Conservation (phyloP, 1,139 yeast species). For the Meyerozyma guilliermondii region DNA sequence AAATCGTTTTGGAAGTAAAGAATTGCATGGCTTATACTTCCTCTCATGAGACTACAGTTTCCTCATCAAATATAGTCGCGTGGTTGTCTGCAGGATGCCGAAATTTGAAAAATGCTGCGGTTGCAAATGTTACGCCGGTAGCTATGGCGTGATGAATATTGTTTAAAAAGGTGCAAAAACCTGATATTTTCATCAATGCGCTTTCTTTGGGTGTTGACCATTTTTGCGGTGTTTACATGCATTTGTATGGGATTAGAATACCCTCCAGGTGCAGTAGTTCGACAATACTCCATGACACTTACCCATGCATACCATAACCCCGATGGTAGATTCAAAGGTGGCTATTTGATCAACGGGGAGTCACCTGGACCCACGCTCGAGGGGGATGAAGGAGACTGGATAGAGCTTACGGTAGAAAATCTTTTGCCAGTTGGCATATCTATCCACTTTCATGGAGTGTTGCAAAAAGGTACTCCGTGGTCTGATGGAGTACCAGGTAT, state of each 20-base stretch:
- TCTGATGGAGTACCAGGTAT: conserved; percentile 42
- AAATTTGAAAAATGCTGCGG: neutral
- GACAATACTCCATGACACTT: conserved; percentile 9
- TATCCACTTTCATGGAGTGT: conserved; percentile 46
- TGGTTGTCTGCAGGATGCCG: neutral
- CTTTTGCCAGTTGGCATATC: conserved; percentile 27
- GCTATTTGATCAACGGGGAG: conserved; percentile 26
- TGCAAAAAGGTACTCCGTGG: conserved; percentile 33
- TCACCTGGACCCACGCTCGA: conserved; percentile 32
- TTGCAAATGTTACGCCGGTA: conserved; percentile 1
- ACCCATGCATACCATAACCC: conserved; percentile 12
- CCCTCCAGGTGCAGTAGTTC: conserved; percentile 4
- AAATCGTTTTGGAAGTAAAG: conserved; percentile 46
- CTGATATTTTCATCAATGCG: neutral
- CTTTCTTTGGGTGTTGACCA: neutral
- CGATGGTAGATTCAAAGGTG: conserved; percentile 16
- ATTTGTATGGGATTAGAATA: conserved; percentile 2
- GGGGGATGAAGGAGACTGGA: conserved; percentile 34
- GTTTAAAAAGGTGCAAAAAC: neutral
- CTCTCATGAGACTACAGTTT: neutral
- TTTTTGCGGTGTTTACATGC: neutral
- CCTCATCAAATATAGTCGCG: neutral
- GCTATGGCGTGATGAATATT: neutral
- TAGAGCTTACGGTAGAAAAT: conserved; percentile 22
- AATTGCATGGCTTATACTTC: conserved; percentile 41